These are phyloP conservation scores for Sanguinoderma infundibulare DNA, from an alignment of 1,284 basidiomycete genomes.

Conservation along the genomic window DNA sequence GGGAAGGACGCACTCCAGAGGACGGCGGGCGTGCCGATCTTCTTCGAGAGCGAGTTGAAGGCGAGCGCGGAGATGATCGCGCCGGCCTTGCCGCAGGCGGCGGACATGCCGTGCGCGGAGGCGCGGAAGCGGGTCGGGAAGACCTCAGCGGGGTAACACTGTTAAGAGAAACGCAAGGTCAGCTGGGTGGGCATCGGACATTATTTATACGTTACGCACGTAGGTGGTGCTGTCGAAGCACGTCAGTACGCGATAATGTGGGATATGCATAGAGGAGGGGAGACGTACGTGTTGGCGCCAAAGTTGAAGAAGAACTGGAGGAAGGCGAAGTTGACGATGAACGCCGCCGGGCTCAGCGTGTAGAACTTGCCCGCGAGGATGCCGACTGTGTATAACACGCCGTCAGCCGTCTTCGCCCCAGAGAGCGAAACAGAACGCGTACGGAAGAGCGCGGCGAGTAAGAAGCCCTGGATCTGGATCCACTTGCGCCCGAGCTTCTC, in stretches of 20 bases:
- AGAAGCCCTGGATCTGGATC: conserved; percentile 83
- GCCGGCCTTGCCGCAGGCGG: conserved; percentile 79
- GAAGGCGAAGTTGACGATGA: conserved; percentile 75
- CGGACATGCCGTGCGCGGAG: conserved; percentile 82
- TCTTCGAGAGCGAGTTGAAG: conserved; percentile 72
- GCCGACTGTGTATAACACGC: conserved; percentile 48
- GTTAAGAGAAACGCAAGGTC: neutral
- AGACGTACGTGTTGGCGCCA: conserved; percentile 82
- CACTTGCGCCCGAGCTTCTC: conserved; percentile 75
- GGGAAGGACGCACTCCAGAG: conserved; percentile 65
- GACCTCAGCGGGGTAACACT: conserved; percentile 82
- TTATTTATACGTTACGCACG: conserved; percentile 38
- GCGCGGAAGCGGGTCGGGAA: conserved; percentile 87
- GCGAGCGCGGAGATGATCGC: conserved; percentile 85
- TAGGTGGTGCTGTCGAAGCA: conserved; percentile 51
- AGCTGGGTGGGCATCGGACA: neutral
- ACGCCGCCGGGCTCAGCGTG: conserved; percentile 59
- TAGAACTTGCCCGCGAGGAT: conserved; percentile 73
- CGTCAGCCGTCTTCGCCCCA: neutral
- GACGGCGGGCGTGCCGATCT: conserved; percentile 63
- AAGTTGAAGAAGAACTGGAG: conserved; percentile 81
- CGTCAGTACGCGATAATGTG: neutral
- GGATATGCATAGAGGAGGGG: neutral
- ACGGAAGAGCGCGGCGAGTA: conserved; percentile 72
- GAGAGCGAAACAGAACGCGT: conserved; percentile 30